Conservation (phyloP, 202 grass and related monocot species). For the Brachypodium distachyon region DNA sequence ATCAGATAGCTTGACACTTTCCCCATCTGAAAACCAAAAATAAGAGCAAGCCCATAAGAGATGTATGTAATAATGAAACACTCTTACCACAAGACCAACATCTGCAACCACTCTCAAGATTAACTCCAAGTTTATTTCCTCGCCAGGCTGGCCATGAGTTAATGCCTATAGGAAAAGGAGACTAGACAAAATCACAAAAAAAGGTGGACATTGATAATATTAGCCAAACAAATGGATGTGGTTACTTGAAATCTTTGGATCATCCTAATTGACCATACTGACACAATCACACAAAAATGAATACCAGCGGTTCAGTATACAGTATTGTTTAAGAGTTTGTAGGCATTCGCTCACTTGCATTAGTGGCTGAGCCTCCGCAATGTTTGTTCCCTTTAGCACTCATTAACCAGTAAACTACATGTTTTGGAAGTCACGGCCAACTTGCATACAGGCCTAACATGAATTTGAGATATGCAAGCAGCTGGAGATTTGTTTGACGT, state of each 20-base stretch:
- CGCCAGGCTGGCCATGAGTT: constrained; percentile 83
- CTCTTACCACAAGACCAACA: constrained; percentile 90
- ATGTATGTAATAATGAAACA: not conserved
- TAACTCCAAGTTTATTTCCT: constrained; percentile 86
- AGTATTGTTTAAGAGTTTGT: not conserved
- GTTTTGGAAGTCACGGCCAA: not conserved
- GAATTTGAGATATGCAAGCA: not conserved
- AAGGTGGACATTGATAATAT: not conserved
- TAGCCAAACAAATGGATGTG: not conserved
- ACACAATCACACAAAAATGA: not conserved
- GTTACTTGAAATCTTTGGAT: not conserved
- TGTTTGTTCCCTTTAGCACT: not conserved
- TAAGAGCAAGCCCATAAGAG: not conserved
- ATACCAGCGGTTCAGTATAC: not conserved
- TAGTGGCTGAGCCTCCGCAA: not conserved
- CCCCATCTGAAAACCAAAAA: not conserved
- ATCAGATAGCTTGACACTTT: not conserved
- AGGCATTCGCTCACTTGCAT: not conserved
- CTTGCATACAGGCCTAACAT: not conserved
- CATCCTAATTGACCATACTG: not conserved
- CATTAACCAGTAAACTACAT: not conserved
- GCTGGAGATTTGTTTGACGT: not conserved
- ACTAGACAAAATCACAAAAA: constrained; percentile 8
- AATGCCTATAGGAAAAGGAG: constrained; percentile 48
- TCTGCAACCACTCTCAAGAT: constrained; percentile 96